These are phyloP conservation scores for Pseudodiploospora longispora DNA, from an alignment of 2,329 filamentous ascomycete genomes.

Conservation along the genomic window DNA sequence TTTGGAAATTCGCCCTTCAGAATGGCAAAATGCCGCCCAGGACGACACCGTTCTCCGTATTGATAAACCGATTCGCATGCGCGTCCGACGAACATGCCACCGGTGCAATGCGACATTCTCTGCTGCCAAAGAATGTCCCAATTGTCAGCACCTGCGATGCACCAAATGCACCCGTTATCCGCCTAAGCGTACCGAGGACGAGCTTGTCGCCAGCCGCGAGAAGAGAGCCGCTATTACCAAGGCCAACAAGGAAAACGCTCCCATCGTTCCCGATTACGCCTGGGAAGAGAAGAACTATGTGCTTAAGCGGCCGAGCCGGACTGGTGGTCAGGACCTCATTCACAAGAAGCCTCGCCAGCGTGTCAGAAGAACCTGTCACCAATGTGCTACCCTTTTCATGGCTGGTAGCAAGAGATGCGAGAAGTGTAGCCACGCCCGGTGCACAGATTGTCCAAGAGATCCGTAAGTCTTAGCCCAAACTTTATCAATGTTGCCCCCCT, in stretches of 20 bases:
- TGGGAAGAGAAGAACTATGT: conserved; percentile 38
- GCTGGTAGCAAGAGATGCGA: conserved; percentile 54
- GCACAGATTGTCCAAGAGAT: conserved; percentile 72
- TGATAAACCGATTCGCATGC: conserved; percentile 70
- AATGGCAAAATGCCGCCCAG: conserved; percentile 40
- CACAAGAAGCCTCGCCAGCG: conserved; percentile 65
- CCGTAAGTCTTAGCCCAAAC: conserved; percentile 48
- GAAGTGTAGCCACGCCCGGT: conserved; percentile 64
- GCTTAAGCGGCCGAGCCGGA: conserved; percentile 56
- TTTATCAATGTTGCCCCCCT: neutral
- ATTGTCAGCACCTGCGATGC: conserved; percentile 75
- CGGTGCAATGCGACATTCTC: conserved; percentile 70
- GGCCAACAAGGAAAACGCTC: conserved; percentile 49
- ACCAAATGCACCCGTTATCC: conserved; percentile 72
- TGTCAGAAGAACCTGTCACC: conserved; percentile 68
- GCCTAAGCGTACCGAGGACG: conserved; percentile 51
- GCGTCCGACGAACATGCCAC: conserved; percentile 73
- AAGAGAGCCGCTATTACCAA: conserved; percentile 41
- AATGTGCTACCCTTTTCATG: conserved; percentile 58
- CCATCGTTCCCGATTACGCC: conserved; percentile 42
- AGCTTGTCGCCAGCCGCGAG: conserved; percentile 44
- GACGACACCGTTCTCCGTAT: conserved; percentile 54
- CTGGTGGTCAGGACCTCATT: conserved; percentile 62
- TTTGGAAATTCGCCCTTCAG: conserved; percentile 45
- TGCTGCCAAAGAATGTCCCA: conserved; percentile 61